Evolutionary conservation across 1,139 yeast genomes (phyloP), one percentile per base, ranked within the genome.

Genomic region (Nakaseomyces uthaithaninus): DNA sequence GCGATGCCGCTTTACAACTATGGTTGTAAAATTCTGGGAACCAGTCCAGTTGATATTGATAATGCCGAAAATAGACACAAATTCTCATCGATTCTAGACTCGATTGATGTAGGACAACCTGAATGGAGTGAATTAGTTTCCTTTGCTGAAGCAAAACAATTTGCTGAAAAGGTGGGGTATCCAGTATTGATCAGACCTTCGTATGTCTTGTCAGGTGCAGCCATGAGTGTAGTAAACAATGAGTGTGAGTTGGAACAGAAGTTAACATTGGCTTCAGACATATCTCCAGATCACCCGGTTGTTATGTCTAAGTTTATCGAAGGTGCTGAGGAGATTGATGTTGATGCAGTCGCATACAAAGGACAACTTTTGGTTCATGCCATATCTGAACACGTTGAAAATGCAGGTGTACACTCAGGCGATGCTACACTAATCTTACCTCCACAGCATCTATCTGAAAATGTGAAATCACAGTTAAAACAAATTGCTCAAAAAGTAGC

Each of bases 401-500:
- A 91, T 59, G 98, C 98, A 16, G 98, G 98, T 71, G 87, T 91
- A 42, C 98, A 91, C 67, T 87, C 97, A 36, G 98, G 98, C 65
- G 98, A 91, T 66, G 98, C 98, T 37, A 87, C 97, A 31, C 75
- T 91, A 57, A 80, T 91, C 40, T 72, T 91, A 46, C 98, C 98
- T 45, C 97, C 98, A 37, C 94, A 81, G 62, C 67, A 70, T 47
- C 67, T 84, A 46, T 74, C 79, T 23, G 77, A 76, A 34, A 68
- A 64, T 8, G 68, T 78, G 39, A 70, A 83, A 69, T 63, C 51
- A 22, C 73, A 91, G 60, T 68, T 85, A 50, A 81, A 80, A 62
- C 81, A 69, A 35, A 83, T 89, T 54, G 87, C 98, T 40, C 91
- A 80, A 57, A 87, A 86, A 69, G 95, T 91, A 57, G 97, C 95